phyloP scores from a whole-genome alignment of 1,284 basidiomycete species.

The Ceratorhiza oryzae-sativae region DNA sequence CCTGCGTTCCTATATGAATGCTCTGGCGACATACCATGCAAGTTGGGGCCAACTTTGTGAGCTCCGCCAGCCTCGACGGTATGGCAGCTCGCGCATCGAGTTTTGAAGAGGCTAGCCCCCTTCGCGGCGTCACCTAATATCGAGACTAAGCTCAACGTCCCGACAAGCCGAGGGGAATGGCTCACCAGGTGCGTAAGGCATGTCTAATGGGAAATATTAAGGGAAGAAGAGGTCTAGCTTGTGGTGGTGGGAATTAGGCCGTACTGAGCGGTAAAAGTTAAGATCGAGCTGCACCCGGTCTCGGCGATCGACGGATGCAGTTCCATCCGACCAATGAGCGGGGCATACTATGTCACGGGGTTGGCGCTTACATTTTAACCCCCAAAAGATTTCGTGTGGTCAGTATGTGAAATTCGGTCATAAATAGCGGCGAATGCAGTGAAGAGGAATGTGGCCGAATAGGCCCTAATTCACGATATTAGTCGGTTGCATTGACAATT shows the following conservation, averaged over 20 bases:
- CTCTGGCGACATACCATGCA: constrained; percentile 90
- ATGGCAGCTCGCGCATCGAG: constrained; percentile 98
- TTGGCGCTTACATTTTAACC: not conserved
- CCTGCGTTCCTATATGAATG: constrained; percentile 45
- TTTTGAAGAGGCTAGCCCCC: constrained; percentile 94
- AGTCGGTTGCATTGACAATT: not conserved
- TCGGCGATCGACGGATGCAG: constrained; percentile 11
- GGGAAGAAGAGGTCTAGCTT: not conserved
- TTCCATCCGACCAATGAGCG: constrained; percentile 25
- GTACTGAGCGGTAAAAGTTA: no score
- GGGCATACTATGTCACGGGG: not conserved
- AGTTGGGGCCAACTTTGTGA: constrained; percentile 93
- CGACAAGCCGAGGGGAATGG: not conserved
- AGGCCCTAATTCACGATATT: not conserved
- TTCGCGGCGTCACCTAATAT: constrained; percentile 86
- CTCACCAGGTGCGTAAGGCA: constrained; percentile 57
- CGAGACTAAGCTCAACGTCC: no score
- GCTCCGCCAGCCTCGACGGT: constrained; percentile 84
- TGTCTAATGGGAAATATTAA: constrained; percentile 46
- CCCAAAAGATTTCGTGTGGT: not conserved
- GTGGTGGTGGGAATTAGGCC: constrained; percentile 23
- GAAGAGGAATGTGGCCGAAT: not conserved
- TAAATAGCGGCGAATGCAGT: not conserved
- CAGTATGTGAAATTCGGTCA: not conserved
- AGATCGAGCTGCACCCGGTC: no score